Evolutionary conservation across 306 rosid genomes (phyloP).

Genomic region (Medicago arabica): DNA sequence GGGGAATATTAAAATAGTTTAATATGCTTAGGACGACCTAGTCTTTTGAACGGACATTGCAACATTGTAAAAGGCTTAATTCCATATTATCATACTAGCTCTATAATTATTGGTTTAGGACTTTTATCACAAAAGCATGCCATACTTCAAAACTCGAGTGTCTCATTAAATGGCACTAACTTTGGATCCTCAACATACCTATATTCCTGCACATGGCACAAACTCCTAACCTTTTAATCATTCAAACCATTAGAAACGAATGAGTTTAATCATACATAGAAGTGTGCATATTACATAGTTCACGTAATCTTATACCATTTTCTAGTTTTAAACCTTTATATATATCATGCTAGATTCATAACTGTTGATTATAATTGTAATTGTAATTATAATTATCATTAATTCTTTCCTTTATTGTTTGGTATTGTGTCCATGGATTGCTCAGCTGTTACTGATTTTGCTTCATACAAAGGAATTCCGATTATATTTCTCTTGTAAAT

Average conservation of each 20-base stretch:
- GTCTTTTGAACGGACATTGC: background rate
- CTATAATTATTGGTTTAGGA: too few relatives aligned
- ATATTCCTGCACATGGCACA: too few relatives aligned
- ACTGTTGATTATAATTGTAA: background rate
- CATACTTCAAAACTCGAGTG: too few relatives aligned
- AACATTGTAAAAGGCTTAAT: too few relatives aligned
- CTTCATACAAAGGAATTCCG: background rate
- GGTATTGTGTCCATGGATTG: background rate
- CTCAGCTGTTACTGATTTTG: background rate
- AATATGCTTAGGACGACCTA: constrained; percentile 24
- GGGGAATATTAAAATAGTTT: constrained; percentile 15
- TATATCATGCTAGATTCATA: constrained; percentile 13
- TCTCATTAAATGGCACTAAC: too few relatives aligned
- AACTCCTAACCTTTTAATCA: too few relatives aligned
- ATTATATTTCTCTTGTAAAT: background rate
- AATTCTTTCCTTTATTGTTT: background rate
- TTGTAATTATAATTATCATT: background rate
- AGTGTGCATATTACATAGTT: constrained; percentile 24
- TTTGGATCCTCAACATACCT: too few relatives aligned
- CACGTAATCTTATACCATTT: constrained; percentile 3
- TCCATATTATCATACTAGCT: too few relatives aligned
- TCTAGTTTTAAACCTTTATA: constrained; percentile 16
- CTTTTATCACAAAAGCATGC: too few relatives aligned
- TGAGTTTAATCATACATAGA: background rate
- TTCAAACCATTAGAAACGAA: too few relatives aligned